Evolutionary conservation across 805 yeast species (phyloP).

Genomic region (Lachancea thermotolerans): DNA sequence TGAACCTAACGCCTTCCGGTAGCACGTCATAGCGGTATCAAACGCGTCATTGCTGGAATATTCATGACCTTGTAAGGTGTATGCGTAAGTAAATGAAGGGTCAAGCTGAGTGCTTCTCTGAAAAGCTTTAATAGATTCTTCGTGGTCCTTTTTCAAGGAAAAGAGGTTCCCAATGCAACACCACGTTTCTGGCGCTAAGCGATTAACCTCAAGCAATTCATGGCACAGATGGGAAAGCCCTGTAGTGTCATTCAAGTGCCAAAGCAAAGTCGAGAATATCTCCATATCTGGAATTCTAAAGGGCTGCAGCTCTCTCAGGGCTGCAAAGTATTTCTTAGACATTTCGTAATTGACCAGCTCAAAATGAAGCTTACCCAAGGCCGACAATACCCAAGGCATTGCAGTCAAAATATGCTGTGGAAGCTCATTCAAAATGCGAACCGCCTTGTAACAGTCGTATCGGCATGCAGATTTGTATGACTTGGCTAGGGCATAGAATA

Average conservation of each 20-base stretch:
- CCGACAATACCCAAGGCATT: constrained; percentile 82
- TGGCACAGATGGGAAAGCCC: constrained; percentile 78
- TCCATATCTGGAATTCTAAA: constrained; percentile 87
- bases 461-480: constrained; percentile 53
- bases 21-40: constrained; percentile 80
- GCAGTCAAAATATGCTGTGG: constrained; percentile 50
- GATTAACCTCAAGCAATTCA: constrained; percentile 62
- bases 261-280: constrained; percentile 76
- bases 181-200: constrained; percentile 80
- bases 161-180: constrained; percentile 84
- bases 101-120: constrained; percentile 66
- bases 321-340: constrained; percentile 55
- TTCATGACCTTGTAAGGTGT: constrained; percentile 92
- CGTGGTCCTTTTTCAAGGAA: constrained; percentile 76
- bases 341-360: constrained; percentile 82
- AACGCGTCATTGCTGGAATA: constrained; percentile 80
- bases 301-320: constrained; percentile 62
- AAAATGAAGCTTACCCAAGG: constrained; percentile 73
- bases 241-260: constrained; percentile 84
- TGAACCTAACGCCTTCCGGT: constrained; percentile 66
- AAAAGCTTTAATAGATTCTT: constrained; percentile 84
- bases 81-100: constrained; percentile 74
- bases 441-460: constrained; percentile 77
- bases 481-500: constrained; percentile 51
- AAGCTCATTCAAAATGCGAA: constrained; percentile 55